Conservation (phyloP, 2,329 filamentous ascomycete genomes). For the Diaporthe nobilis region DNA sequence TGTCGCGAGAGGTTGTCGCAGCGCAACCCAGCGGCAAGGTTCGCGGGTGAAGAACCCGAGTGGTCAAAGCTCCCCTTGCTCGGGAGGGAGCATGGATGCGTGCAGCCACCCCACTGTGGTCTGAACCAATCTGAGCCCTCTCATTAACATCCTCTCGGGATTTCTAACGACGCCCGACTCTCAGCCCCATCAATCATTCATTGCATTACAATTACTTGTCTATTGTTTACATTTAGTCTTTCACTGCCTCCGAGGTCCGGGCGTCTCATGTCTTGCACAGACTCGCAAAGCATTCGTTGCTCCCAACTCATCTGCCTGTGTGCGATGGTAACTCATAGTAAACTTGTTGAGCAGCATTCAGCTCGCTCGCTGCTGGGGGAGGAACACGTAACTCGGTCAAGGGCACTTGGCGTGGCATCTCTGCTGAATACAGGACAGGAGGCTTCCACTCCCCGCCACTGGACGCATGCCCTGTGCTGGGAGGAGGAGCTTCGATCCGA, state of each 20-base stretch:
- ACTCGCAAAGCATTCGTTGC: not conserved
- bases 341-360: not conserved
- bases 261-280: not conserved
- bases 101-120: not conserved
- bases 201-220: not conserved
- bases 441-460: not conserved
- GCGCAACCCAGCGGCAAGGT: not conserved
- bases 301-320: not conserved
- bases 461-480: not conserved
- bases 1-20: slow-evolving; percentile 8
- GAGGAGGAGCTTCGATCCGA: not conserved
- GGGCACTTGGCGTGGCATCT: not conserved
- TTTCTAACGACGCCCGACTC: not conserved
- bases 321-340: slow-evolving; percentile 19
- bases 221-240: not conserved
- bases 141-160: not conserved
- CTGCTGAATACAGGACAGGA: not conserved
- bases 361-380: not conserved
- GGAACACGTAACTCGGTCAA: not conserved
- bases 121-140: not conserved
- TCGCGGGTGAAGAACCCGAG: slow-evolving; percentile 6
- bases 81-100: not conserved
- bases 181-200: not conserved
- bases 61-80: slow-evolving; percentile 11
- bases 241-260: not conserved